These are phyloP conservation scores for Lactifluus rugatus DNA, from an alignment of 768 basidiomycete genomes.

Conservation along the genomic window DNA sequence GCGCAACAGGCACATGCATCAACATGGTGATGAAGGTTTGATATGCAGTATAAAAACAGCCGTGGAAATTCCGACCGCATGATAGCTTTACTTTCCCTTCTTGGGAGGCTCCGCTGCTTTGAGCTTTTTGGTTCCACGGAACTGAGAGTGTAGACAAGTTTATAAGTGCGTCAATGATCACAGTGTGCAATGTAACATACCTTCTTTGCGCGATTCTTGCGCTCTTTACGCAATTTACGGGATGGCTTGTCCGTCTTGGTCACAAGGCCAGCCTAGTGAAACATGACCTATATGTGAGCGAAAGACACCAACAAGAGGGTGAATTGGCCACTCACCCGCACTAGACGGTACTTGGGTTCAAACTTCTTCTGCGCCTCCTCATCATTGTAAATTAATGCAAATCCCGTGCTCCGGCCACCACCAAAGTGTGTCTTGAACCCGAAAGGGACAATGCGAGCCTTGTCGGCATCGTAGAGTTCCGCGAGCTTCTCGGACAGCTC, in stretches of 20 bases:
- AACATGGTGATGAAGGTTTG: slow-evolving; percentile 31
- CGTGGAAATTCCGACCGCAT: slow-evolving; percentile 24
- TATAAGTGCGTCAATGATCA: neutral
- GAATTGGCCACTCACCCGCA: slow-evolving; percentile 58
- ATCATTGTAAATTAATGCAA: slow-evolving; percentile 95
- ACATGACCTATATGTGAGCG: neutral
- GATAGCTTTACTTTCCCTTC: slow-evolving; percentile 72
- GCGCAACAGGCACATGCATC: slow-evolving; percentile 31
- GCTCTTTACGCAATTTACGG: slow-evolving; percentile 97
- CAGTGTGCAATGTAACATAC: slow-evolving; percentile 32
- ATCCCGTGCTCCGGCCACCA: slow-evolving; percentile 96
- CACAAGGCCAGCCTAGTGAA: slow-evolving; percentile 49
- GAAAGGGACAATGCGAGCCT: slow-evolving; percentile 84
- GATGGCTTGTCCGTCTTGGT: slow-evolving; percentile 83
- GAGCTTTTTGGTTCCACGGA: slow-evolving; percentile 91
- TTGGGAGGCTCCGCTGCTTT: slow-evolving; percentile 88
- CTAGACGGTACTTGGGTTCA: slow-evolving; percentile 90
- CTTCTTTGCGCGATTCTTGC: slow-evolving; percentile 99
- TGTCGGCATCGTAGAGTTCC: slow-evolving; percentile 85
- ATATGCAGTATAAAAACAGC: slow-evolving; percentile 30
- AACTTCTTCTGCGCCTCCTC: slow-evolving; percentile 93
- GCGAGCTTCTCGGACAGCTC: slow-evolving; percentile 93
- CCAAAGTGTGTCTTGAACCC: slow-evolving; percentile 95
- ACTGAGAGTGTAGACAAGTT: slow-evolving; percentile 35
- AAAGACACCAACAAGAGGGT: neutral